Evolutionary conservation across 2,329 filamentous ascomycete species (phyloP), one percentile per base, ranked within the genome.

Genomic region (Neodidymelliopsis sp.): DNA sequence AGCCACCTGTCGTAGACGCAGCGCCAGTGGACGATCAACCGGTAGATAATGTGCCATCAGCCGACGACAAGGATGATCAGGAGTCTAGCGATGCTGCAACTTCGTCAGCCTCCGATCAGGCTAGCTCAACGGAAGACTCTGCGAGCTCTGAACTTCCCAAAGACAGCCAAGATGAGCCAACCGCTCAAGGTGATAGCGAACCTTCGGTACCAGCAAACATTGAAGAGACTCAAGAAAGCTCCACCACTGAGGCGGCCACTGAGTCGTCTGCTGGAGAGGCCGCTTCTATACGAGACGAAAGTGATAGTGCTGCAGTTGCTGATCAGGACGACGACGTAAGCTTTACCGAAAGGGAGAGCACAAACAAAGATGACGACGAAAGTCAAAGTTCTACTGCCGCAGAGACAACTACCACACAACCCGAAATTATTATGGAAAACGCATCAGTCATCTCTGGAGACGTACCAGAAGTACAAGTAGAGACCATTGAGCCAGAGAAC

Each of bases 321-420:
- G 36, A 29, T 12, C 44, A 53, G 25, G 38, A 25, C 6, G 37
- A 40, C 25, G 45, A 29, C 13, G 12, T 37, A 19, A 37, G 41
- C 30, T 7, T 45, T 4, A 15, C 37, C 8, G 40, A 40, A 16
- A 41, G 47, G 7, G 47, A 50, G n/a, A 22, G 29, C 4, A 40
- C 35, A 1, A 40, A 39, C 18, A 13, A 40, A 4, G 35, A 44
- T 9, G 18, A 11, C 7, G 31, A 27, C 5, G 35, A 22, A 12
- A 18, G 18, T 9, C 19, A 28, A 4, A 23, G 2, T 4, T 30
- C 29, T 7, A 18, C 16, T 20, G n/a, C 29, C 9, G 47, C 44
- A 9, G 18, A 15, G 8, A 12, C 25, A 35, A 18, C n/a, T n/a
- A n/a, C n/a, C n/a, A n/a, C n/a, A n/a, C n/a, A n/a, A n/a, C n/a